These are phyloP conservation scores for Rhodotorula toruloides DNA, from an alignment of 768 basidiomycete species.

Conservation along the genomic window DNA sequence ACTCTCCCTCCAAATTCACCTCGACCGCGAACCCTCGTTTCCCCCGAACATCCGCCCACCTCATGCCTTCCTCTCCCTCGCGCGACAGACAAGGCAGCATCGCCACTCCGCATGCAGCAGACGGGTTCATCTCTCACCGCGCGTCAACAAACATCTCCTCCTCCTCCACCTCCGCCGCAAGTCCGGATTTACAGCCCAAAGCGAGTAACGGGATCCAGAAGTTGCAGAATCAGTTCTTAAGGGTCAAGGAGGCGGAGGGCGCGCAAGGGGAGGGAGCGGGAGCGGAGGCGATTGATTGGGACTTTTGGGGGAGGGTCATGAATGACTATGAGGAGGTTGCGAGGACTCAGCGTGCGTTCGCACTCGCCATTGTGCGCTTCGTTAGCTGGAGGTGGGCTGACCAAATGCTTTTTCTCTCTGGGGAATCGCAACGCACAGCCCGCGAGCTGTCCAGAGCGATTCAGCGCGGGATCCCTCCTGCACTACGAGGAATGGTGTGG, in stretches of 20 bases:
- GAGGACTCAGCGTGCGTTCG: slow-evolving; percentile 24
- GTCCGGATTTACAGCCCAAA: neutral
- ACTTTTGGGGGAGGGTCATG: slow-evolving; percentile 93
- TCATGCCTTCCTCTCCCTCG: neutral
- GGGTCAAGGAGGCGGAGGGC: neutral
- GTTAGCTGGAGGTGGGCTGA: no score
- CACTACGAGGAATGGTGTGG: slow-evolving; percentile 91
- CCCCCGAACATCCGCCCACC: no score
- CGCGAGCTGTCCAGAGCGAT: slow-evolving; percentile 81
- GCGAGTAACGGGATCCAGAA: neutral
- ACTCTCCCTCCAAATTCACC: neutral
- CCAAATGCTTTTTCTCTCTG: neutral
- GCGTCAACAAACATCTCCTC: slow-evolving; percentile 7
- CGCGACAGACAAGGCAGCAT: neutral
- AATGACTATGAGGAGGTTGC: slow-evolving; percentile 86
- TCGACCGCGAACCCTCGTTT: no score
- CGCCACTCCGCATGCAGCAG: slow-evolving; percentile 11
- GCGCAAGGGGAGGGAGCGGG: neutral
- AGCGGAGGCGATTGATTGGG: slow-evolving; percentile 44
- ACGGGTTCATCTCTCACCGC: slow-evolving; percentile 14
- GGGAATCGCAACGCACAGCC: slow-evolving; percentile 44
- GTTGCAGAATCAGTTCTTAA: slow-evolving; percentile 1
- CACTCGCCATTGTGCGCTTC: neutral
- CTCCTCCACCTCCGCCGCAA: neutral
- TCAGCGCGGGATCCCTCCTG: slow-evolving; percentile 80